Evolutionary conservation across 331 rosid genomes (phyloP).

Genomic region (Saraca asoca): DNA sequence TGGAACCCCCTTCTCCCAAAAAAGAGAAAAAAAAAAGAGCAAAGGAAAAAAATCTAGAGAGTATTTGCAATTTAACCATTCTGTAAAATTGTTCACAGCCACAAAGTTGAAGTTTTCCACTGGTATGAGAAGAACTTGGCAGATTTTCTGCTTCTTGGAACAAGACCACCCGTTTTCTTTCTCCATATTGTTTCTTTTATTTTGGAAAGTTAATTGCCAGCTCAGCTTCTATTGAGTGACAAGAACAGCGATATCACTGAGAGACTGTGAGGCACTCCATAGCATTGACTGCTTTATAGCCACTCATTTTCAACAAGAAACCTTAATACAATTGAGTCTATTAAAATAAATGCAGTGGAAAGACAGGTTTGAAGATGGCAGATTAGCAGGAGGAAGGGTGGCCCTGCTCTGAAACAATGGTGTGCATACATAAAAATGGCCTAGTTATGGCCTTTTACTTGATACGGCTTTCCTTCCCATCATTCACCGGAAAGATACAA

Average conservation of each 20-base stretch:
- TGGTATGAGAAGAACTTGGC: slow-evolving; percentile 13
- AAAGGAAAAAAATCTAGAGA: background rate
- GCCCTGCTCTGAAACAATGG: too few relatives aligned
- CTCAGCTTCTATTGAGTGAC: slow-evolving; percentile 18
- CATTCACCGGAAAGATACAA: too few relatives aligned
- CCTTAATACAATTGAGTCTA: background rate
- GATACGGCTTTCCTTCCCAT: too few relatives aligned
- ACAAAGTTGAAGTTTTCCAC: slow-evolving; percentile 12
- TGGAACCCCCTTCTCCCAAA: slow-evolving; percentile 14
- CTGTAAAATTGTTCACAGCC: too few relatives aligned
- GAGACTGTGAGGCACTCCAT: slow-evolving; percentile 22
- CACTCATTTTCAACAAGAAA: slow-evolving; percentile 29
- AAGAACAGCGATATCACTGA: too few relatives aligned
- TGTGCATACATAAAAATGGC: too few relatives aligned
- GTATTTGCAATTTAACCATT: background rate
- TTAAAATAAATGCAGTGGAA: too few relatives aligned
- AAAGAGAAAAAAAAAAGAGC: background rate
- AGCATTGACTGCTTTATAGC: slow-evolving; percentile 23
- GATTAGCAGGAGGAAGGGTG: too few relatives aligned
- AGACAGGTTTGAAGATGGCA: too few relatives aligned
- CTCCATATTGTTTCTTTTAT: background rate
- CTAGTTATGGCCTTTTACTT: too few relatives aligned
- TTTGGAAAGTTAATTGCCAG: slow-evolving; percentile 14
- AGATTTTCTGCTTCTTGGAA: slow-evolving; percentile 4
- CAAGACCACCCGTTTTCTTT: background rate